These are phyloP conservation scores for Letharia columbiana DNA, from an alignment of 495 filamentous ascomycete species.

Conservation along the genomic window DNA sequence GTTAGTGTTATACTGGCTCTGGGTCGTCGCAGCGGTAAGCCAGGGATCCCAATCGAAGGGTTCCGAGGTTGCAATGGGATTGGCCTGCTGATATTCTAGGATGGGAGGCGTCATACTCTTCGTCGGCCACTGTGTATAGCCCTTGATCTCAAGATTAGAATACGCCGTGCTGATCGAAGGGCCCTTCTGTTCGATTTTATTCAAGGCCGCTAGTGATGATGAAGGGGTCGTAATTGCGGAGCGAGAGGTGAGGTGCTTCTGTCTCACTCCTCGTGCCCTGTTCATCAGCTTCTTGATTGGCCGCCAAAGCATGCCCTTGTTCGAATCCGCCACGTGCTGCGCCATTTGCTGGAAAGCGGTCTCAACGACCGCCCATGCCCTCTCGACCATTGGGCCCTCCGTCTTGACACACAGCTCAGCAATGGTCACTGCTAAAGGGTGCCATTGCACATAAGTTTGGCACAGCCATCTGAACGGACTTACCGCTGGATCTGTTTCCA, in stretches of 20 bases:
- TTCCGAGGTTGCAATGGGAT: neutral
- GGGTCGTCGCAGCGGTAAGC: neutral
- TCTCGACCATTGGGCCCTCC: constrained; percentile 58
- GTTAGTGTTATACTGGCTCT: neutral
- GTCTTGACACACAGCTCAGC: constrained; percentile 68
- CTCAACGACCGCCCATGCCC: constrained; percentile 70
- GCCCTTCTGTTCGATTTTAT: neutral
- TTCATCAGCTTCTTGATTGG: constrained; percentile 62
- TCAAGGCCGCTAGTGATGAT: neutral
- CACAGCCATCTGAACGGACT: constrained; percentile 32
- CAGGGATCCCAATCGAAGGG: constrained; percentile 4
- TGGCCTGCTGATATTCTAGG: neutral
- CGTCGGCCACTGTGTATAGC: neutral
- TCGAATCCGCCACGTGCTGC: constrained; percentile 41
- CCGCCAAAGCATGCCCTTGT: constrained; percentile 61
- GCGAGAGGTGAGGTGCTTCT: constrained; percentile 11
- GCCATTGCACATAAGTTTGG: constrained; percentile 38
- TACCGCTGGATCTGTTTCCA: constrained; percentile 12
- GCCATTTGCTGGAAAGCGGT: constrained; percentile 46
- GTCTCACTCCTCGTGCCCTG: constrained; percentile 27
- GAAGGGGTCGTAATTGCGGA: neutral
- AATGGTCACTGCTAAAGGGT: constrained; percentile 41
- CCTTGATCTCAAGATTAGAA: neutral
- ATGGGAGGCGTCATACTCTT: neutral
- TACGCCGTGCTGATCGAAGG: neutral